Base-by-base conservation (phyloP, 805 yeast genomes). In the Yarrowia yakushimensis region DNA sequence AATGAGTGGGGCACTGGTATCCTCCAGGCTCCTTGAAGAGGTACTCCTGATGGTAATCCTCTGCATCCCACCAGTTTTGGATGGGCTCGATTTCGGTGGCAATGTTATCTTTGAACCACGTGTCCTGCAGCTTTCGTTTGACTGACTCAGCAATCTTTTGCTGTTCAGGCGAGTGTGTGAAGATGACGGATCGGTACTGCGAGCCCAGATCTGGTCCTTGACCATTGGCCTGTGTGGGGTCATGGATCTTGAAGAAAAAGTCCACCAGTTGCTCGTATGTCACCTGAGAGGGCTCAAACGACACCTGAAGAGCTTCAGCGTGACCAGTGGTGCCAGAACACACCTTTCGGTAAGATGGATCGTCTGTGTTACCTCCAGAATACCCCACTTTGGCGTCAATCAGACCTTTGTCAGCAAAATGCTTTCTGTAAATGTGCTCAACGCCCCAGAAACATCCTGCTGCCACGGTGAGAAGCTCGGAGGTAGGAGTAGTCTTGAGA, bases 191-290 rank as follows among this genome's bases (percentile, higher is more conserved):
- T 69, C 97, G 82, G 77, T 93, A 93, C 73, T 94, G 98, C 0
- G 93, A 83, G 10, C 99, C 99, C 9, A 69, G 68, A 70, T 93
- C 97, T 18, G 89, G 88, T 3, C 99, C 99, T 74, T 94, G 98
- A 1, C 81, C 71, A 69, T 92, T 84, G 60, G 80, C 65, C 2
- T 91, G 86, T 2, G 98, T 94, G 52, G 99, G 98, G 74, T 94
- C 98, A 73, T 93, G 99, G 73, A 90, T 90, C 69, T 87, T 80
- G 78, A 90, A 92, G 78, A 93, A 94, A 68, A 92, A 89, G 63
- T 86, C 92, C 43, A 90, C 74, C 46, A 93, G 75, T 28, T 87
- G 88, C 63, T 75, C 81, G 69, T 84, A 79, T 3, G 82, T 65
- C 1, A 89, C 79, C n/a, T 73, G 67, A 2, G 79, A 66, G 23